Conservation (phyloP, 2,329 filamentous ascomycete species). For the Colletotrichum gloeosporioides region DNA sequence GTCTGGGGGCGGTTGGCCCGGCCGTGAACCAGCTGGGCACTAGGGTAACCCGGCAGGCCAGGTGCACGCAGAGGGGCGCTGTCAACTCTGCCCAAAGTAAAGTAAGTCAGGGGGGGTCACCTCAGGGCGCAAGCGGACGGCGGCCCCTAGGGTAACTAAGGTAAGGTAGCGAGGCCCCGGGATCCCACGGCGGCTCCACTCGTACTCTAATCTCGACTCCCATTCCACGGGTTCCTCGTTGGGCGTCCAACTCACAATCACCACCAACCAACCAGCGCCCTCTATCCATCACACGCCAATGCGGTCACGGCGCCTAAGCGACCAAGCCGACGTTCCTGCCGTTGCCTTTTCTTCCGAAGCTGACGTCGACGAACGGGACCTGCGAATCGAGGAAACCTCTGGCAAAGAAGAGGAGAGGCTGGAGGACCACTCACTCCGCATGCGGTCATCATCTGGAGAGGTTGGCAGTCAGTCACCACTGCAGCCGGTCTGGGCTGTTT, state of each 20-base stretch:
- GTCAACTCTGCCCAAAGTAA: background rate
- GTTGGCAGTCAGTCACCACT: background rate
- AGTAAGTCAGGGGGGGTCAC: background rate
- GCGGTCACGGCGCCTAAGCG: conserved; percentile 1
- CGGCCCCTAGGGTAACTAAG: background rate
- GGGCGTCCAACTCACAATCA: background rate
- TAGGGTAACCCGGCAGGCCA: background rate
- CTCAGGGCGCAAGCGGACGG: background rate
- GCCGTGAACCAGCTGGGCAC: background rate
- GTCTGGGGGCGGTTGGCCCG: background rate
- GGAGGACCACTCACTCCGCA: background rate
- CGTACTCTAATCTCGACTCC: background rate
- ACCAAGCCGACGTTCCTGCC: background rate
- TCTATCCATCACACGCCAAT: conserved; percentile 3
- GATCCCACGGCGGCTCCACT: background rate
- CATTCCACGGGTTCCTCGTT: background rate
- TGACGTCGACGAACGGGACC: background rate
- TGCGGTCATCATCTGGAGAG: background rate
- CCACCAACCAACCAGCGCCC: background rate
- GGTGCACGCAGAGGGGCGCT: background rate
- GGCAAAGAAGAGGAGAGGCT: background rate
- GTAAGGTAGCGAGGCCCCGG: background rate
- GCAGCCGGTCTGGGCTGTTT: background rate
- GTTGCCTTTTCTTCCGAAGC: background rate
- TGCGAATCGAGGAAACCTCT: background rate